Percentiles rank a stretch among this genome's conserved stretches.
phyloP scores from a whole-genome alignment of 2,329 filamentous ascomycete genomes.

The Onygenales sp. region DNA sequence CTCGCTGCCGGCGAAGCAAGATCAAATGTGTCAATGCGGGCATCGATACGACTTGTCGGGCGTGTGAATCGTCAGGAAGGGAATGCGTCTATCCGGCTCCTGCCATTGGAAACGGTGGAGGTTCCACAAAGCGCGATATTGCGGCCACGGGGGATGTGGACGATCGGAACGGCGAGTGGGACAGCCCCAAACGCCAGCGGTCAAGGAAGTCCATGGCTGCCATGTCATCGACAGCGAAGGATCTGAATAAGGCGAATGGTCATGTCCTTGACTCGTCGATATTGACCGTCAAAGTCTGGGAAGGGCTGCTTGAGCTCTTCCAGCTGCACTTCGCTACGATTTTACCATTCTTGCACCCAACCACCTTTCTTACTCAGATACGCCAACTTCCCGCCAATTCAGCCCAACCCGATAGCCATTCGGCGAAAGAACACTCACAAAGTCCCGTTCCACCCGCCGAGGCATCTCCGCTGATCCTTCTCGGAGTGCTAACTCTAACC shows the following conservation, averaged over 20 bases:
- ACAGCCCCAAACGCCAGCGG: slow-evolving; percentile 33
- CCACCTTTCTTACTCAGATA: slow-evolving; percentile 44
- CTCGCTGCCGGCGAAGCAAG: slow-evolving; percentile 67
- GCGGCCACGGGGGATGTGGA: slow-evolving; percentile 28
- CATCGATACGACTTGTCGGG: slow-evolving; percentile 60
- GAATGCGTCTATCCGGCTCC: slow-evolving; percentile 60
- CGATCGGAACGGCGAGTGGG: slow-evolving; percentile 32
- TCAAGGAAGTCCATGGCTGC: slow-evolving; percentile 26
- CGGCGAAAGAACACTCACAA: slow-evolving; percentile 20
- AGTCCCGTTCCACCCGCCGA: slow-evolving; percentile 24
- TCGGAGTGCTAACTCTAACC: slow-evolving; percentile 48
- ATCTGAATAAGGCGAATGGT: slow-evolving; percentile 5
- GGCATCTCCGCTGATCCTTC: slow-evolving; percentile 39
- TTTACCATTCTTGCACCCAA: slow-evolving; percentile 48
- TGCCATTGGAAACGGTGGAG: slow-evolving; percentile 25
- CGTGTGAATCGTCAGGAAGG: slow-evolving; percentile 61
- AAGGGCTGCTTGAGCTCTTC: slow-evolving; percentile 49
- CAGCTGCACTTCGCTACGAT: slow-evolving; percentile 49
- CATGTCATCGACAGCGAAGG: slow-evolving; percentile 20
- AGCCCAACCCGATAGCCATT: slow-evolving; percentile 11
- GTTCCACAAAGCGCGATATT: slow-evolving; percentile 26
- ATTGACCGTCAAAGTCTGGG: slow-evolving; percentile 47
- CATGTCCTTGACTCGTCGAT: slow-evolving; percentile 41
- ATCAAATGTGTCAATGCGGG: slow-evolving; percentile 80
- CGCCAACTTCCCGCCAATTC: slow-evolving; percentile 23